Base-by-base conservation (phyloP, 2,329 filamentous ascomycete species). In the Epichloe coenophiala region DNA sequence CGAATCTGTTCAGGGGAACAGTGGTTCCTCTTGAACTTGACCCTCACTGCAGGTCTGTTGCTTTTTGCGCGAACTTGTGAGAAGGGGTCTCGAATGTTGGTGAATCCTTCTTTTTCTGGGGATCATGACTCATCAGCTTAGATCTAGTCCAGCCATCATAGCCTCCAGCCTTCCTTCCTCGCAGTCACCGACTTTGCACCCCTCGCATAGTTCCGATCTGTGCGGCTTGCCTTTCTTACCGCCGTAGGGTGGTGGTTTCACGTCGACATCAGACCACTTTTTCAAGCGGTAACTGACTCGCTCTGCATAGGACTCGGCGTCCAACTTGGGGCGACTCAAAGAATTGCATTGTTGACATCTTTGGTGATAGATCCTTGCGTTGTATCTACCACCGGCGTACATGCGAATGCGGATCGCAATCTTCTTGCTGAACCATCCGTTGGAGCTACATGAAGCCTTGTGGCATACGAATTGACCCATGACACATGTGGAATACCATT, bases 301-400 rank as follows among this genome's bases (percentile, higher is more conserved):
- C 2, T 70, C 62, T 1, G 62, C 54, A 42, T 71, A 71, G 0
- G 60, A 62, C 0, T 55, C 31, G 27, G 69, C 53, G 31, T 69
- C 53, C 0, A 69, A 47, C 3, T 3, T 44, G 1, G 66, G 58
- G 6, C 35, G 45, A 13, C 63, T 61, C 2, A 66, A 53, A 4
- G 5, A 11, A 0, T 63, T 55, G 56, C 63, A 71, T 2, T 5
- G 2, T 6, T 48, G 56, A 59, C 68, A 71, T 1, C 59, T 60
- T 50, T 71, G 68, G 40, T 65, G 59, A 51, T 64, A 71, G 0
- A 71, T 63, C 3, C 59, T 41, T 0, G 60, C 67, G 47, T 69
- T 67, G 56, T 71, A 71, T 4, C 56, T 53, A 5, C 58, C 45
- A 0, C 39, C 44, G 0, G 23, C 31, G 41, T 66, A 71, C 37